Evolutionary conservation across 768 basidiomycete species (phyloP).

Genomic region (Amanita phalloides): DNA sequence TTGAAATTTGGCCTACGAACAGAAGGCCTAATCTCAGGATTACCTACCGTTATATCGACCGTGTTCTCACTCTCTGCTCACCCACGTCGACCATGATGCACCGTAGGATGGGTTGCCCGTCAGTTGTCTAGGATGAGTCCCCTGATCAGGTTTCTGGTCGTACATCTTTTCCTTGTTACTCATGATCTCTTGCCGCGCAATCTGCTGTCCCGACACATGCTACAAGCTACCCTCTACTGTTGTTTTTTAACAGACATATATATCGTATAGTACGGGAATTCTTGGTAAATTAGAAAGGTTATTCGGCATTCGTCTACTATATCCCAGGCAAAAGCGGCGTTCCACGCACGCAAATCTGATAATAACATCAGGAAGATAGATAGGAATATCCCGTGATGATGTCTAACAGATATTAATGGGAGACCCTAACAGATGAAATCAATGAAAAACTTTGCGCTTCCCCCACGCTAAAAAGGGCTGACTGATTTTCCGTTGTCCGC

Average conservation of each 20-base stretch:
- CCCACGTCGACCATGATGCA: neutral
- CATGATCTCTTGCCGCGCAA: neutral
- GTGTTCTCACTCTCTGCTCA: neutral
- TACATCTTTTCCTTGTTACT: neutral
- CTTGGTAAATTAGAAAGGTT: constrained; percentile 2
- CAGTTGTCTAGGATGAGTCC: neutral
- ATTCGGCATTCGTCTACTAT: neutral
- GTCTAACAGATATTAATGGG: neutral
- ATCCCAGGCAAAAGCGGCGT: neutral
- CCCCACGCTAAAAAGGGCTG: neutral
- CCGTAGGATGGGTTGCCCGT: neutral
- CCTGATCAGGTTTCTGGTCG: neutral
- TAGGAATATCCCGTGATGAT: constrained; percentile 4
- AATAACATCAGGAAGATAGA: neutral
- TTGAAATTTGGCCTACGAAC: neutral
- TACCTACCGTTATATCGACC: neutral
- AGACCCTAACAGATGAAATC: neutral
- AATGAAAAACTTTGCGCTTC: neutral
- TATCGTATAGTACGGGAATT: constrained; percentile 3
- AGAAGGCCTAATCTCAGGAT: neutral
- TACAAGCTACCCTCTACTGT: neutral
- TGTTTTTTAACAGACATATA: neutral
- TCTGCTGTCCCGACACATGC: neutral
- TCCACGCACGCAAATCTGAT: neutral
- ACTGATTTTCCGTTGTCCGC: neutral